Conservation (phyloP, 2,329 filamentous ascomycete species). For the Colletotrichum sansevieriae region DNA sequence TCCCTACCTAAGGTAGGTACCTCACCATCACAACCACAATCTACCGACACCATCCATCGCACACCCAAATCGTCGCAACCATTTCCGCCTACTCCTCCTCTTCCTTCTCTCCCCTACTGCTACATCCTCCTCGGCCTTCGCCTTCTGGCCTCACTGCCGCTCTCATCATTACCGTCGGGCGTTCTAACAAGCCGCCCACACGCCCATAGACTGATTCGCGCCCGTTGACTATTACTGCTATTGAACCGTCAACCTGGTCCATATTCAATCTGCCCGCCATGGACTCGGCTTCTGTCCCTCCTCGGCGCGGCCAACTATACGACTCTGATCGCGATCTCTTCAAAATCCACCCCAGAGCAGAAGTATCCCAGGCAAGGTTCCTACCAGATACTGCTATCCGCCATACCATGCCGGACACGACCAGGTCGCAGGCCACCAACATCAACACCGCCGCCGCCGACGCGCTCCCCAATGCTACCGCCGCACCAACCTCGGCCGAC, state of each 20-base stretch:
- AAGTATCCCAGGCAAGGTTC: conserved; percentile 14
- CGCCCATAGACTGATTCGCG: conserved; percentile 6
- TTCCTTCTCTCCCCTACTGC: neutral
- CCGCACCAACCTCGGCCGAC: conserved; percentile 33
- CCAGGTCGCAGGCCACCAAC: conserved; percentile 4
- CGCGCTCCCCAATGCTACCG: conserved; percentile 26
- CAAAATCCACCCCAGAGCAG: conserved; percentile 28
- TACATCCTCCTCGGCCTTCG: conserved; percentile 17
- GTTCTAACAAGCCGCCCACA: neutral
- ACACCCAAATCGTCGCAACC: conserved; percentile 44
- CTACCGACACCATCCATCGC: conserved; percentile 22
- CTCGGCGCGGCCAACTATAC: conserved; percentile 34
- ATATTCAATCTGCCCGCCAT: conserved; percentile 34
- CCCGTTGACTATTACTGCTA: conserved; percentile 3
- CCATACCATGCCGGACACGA: conserved; percentile 15
- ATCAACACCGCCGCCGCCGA: conserved; percentile 4
- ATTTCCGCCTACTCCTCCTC: neutral
- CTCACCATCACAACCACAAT: neutral
- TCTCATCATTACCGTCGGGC: neutral
- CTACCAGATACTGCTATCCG: conserved; percentile 27
- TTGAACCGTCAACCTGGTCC: conserved; percentile 17
- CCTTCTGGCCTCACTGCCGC: conserved; percentile 9
- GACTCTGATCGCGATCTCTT: conserved; percentile 27
- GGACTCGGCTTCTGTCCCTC: conserved; percentile 39
- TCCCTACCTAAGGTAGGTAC: no score